A percentile compares a stretch with the other conserved stretches of the same genome.
Evolutionary conservation across 1,139 yeast genomes (phyloP).

Genomic region (Geotrichum klebahnii): DNA sequence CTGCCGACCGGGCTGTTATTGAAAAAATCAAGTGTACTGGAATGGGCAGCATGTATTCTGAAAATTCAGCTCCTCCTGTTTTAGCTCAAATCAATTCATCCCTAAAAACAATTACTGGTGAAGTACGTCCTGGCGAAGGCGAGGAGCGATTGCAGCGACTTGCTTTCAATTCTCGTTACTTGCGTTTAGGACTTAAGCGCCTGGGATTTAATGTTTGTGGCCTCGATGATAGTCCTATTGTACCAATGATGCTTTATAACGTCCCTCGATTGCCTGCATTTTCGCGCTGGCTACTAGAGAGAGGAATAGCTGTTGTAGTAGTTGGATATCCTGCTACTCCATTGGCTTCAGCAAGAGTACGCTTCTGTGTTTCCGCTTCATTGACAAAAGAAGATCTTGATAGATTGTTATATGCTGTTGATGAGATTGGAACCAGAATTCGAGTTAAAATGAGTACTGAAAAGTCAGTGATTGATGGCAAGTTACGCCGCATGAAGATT

Average conservation of each 20-base stretch:
- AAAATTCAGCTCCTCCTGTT: slow-evolving; percentile 85
- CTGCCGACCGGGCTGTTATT: slow-evolving; percentile 64
- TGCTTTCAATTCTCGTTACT: slow-evolving; percentile 90
- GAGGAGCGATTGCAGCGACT: slow-evolving; percentile 83
- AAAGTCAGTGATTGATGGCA: slow-evolving; percentile 36
- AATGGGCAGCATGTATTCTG: slow-evolving; percentile 73
- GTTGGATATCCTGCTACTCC: slow-evolving; percentile 99
- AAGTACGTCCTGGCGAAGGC: slow-evolving; percentile 89
- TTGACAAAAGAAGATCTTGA: slow-evolving; percentile 92
- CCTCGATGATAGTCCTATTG: slow-evolving; percentile 93
- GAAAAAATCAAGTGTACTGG: slow-evolving; percentile 71
- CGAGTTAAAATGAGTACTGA: slow-evolving; percentile 62
- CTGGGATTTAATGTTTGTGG: slow-evolving; percentile 93
- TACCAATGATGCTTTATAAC: slow-evolving; percentile 78
- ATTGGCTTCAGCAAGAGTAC: slow-evolving; percentile 78
- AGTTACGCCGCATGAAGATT: slow-evolving; percentile 69
- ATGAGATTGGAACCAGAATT: slow-evolving; percentile 74
- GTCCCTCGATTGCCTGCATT: slow-evolving; percentile 95
- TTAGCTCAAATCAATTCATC: slow-evolving; percentile 83
- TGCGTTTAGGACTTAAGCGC: slow-evolving; percentile 83
- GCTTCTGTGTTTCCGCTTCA: slow-evolving; percentile 89
- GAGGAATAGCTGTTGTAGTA: slow-evolving; percentile 87
- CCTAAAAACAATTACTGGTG: slow-evolving; percentile 72
- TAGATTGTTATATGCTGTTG: slow-evolving; percentile 63
- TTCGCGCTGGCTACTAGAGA: slow-evolving; percentile 71